Evolutionary conservation across 345 rosid species (phyloP).

Genomic region (Euphorbia lathyris): DNA sequence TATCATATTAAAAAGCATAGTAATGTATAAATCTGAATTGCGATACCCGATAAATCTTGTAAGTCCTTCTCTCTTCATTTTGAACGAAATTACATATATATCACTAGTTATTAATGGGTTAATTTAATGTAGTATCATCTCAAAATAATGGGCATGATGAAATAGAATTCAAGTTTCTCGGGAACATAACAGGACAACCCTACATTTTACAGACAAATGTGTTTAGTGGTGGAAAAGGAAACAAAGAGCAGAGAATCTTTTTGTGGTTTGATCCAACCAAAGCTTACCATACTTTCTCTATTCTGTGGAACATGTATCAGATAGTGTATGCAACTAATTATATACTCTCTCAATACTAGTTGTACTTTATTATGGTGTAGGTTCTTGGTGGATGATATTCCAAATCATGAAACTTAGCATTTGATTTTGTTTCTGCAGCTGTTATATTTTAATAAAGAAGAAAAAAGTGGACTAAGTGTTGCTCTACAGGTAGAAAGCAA

Average conservation of each 20-base stretch:
- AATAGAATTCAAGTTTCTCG: conserved; percentile 34
- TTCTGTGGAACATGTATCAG: conserved; percentile 26
- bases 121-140: conserved; percentile 27
- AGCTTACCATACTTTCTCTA: conserved; percentile 18
- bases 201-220: conserved; percentile 25
- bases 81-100: no score
- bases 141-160: conserved; percentile 20
- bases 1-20: no score
- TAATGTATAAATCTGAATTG: no score
- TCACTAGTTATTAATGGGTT: no score
- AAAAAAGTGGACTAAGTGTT: conserved; percentile 78
- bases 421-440: conserved; percentile 59
- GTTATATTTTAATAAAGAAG: conserved; percentile 82
- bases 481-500: conserved; percentile 72
- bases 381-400: conserved; percentile 26
- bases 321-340: conserved; percentile 29
- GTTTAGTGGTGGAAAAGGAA: conserved; percentile 20
- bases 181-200: conserved; percentile 26
- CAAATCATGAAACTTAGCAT: conserved; percentile 7
- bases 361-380: conserved; percentile 17
- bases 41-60: no score
- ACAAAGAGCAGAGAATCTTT: conserved; percentile 32
- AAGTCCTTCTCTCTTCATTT: not conserved
- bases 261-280: conserved; percentile 38
- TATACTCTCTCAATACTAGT: no score